Evolutionary conservation across 768 basidiomycete species (phyloP).

Genomic region (Leccinum disarticulatum): DNA sequence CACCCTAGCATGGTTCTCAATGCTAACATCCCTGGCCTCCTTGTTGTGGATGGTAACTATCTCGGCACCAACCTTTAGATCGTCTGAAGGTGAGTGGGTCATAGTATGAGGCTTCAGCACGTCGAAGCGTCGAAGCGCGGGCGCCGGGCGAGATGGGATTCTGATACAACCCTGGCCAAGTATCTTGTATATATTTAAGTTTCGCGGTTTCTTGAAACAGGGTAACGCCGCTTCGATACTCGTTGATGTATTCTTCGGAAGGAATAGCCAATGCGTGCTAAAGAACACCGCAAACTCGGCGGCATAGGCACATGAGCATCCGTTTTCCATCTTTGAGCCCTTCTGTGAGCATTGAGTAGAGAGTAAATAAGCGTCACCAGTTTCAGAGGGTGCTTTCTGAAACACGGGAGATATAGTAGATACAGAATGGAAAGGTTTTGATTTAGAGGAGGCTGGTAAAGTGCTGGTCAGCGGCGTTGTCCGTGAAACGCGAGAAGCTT

Average conservation of each 20-base stretch:
- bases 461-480: neutral
- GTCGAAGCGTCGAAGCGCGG: neutral
- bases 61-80: slow-evolving; percentile 3
- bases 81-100: neutral
- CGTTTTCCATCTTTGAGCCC: neutral
- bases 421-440: neutral
- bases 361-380: neutral
- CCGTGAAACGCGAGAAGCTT: neutral
- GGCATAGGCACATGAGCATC: neutral
- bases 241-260: neutral
- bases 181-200: neutral
- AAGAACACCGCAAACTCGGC: neutral
- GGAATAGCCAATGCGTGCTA: neutral
- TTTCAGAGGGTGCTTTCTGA: neutral
- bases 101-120: neutral
- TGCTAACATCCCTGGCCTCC: neutral
- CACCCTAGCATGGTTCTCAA: neutral
- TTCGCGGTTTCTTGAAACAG: neutral
- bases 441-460: neutral
- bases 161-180: neutral
- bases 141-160: neutral
- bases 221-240: neutral
- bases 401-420: neutral
- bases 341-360: neutral
- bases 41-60: slow-evolving; percentile 15